phyloP scores from a whole-genome alignment of 495 filamentous ascomycete genomes.

The Penicillium silybi region DNA sequence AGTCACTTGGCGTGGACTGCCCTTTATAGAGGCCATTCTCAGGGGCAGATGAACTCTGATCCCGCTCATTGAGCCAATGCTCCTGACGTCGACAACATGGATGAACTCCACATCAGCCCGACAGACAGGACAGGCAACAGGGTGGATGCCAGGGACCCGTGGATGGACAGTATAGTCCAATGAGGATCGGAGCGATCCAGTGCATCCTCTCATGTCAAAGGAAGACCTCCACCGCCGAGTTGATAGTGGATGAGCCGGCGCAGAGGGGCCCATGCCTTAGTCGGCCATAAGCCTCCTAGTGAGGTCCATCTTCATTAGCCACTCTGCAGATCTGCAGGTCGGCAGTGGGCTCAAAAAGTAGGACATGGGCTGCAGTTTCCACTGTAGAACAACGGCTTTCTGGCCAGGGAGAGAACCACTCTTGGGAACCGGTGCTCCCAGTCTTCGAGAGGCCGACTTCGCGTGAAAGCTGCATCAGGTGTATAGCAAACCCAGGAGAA shows the following conservation, averaged over 20 bases:
- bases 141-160: background rate
- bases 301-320: constrained; percentile 22
- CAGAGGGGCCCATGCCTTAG: constrained; percentile 1
- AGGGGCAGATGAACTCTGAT: background rate
- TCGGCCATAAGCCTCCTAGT: constrained; percentile 17
- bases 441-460: background rate
- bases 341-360: background rate
- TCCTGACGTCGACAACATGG: constrained; percentile 5
- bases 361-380: no score
- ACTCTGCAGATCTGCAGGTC: constrained; percentile 15
- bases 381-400: background rate
- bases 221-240: constrained; percentile 6
- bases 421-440: background rate
- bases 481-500: background rate
- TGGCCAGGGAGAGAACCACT: background rate
- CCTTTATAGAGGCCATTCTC: constrained; percentile 16
- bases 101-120: constrained; percentile 8
- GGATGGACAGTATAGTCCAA: background rate
- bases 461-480: background rate
- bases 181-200: background rate
- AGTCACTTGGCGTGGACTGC: constrained; percentile 4
- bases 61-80: background rate
- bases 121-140: background rate
- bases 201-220: constrained; percentile 6
- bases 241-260: background rate